These are phyloP conservation scores for Lasiosphaeriaceae sp. DNA, from an alignment of 495 filamentous ascomycete species.

Conservation along the genomic window DNA sequence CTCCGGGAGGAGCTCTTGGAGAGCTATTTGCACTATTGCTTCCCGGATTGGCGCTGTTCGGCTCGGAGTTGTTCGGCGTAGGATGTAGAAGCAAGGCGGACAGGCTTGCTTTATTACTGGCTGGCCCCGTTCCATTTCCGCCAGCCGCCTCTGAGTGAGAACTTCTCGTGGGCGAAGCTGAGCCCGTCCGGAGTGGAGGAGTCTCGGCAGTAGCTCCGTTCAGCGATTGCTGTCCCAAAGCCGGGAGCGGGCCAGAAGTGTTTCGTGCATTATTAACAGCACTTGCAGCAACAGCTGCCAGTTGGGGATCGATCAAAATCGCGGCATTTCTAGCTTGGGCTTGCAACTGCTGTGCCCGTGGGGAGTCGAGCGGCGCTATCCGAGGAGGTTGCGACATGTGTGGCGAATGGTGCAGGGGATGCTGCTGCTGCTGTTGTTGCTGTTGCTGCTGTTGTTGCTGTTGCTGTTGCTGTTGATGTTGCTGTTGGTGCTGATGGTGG, in stretches of 20 bases:
- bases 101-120: conserved; percentile 34
- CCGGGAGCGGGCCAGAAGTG: conserved; percentile 28
- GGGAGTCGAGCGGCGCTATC: conserved; percentile 24
- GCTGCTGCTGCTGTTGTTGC: conserved; percentile 14
- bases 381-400: conserved; percentile 18
- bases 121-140: conserved; percentile 7
- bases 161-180: conserved; percentile 31
- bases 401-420: conserved; percentile 19
- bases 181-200: conserved; percentile 27
- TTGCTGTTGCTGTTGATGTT: neutral
- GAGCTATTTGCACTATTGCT: conserved; percentile 34
- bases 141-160: conserved; percentile 17
- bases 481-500: conserved; percentile 14
- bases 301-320: conserved; percentile 32
- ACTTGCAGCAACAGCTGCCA: conserved; percentile 1
- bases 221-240: conserved; percentile 13
- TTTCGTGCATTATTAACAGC: conserved; percentile 18
- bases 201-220: conserved; percentile 6
- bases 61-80: conserved; percentile 32
- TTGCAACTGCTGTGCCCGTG: conserved; percentile 37
- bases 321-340: conserved; percentile 31
- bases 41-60: conserved; percentile 35
- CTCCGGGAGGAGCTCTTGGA: conserved; percentile 19
- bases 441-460: conserved; percentile 16
- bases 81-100: conserved; percentile 35